Base-by-base conservation (phyloP, 2,329 filamentous ascomycete species). In the Monilinia fructicola region DNA sequence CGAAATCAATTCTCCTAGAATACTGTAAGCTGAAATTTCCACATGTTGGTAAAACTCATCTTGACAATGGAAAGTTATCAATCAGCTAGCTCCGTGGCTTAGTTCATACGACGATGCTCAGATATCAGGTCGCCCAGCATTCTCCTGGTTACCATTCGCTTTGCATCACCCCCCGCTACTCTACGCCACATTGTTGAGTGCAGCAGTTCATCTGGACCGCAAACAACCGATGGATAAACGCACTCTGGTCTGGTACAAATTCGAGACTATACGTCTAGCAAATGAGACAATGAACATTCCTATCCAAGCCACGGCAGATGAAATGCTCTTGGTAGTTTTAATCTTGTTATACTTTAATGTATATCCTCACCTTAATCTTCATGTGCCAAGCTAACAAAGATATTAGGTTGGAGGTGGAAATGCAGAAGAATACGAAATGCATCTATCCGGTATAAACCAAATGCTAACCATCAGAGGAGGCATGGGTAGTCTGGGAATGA, bases 321-420 rank as follows among this genome's bases (percentile, higher is more conserved):
- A 73, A 38, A 71, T 72, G 70, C 67, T 73, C 14, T 60, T 72
- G 44, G 67, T 69, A 12, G 69, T 67, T 14, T 46, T 73, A 50
- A 67, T 73, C 26, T 53, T 73, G 35, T 40, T 72, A 12, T 69
- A 71, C 52, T 73, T 72, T 44, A 71, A 71, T 54, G 68, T 69
- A 44, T 66, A 67, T 61, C 31, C n/a, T 12, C n/a, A 42, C 9
- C 14, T 9, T 6, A 14, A 18, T 54, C 18, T 23, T 23, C 2
- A 28, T 23, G 44, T 42, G 61, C 12, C 28, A 35, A 35, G 14
- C 44, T 52, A n/a, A 62, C 12, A 40, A 10, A 12, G 14, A 12
- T 16, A n/a, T n/a, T 46, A 71, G 71, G 69, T 72, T 11, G 69
- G 69, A 46, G 69, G 61, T 26, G 61, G 60, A n/a, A 60, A 69